These are phyloP conservation scores for Plantago coronopus DNA, from an alignment of 305 asterid species.

Conservation along the genomic window DNA sequence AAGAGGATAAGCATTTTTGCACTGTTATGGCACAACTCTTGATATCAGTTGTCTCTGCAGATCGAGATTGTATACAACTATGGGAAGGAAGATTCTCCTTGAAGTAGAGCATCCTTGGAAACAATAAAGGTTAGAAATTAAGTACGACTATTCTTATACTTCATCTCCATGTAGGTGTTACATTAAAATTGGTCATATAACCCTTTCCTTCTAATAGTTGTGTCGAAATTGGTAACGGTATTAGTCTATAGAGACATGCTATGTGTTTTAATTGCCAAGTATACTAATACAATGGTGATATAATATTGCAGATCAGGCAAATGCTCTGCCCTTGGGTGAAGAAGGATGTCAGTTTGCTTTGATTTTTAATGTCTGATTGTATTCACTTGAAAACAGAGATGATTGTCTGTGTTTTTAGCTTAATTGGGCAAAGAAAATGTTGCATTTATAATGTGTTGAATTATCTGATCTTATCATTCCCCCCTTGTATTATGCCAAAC, in stretches of 20 bases:
- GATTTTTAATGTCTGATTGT: slow-evolving; percentile 19
- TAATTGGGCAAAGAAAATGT: slow-evolving; percentile 9
- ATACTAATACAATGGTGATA: slow-evolving; percentile 7
- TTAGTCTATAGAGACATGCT: no score
- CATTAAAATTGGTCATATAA: not conserved
- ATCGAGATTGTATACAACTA: slow-evolving; percentile 78
- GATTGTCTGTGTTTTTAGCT: slow-evolving; percentile 10
- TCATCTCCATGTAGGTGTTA: not conserved
- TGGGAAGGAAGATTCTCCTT: slow-evolving; percentile 62
- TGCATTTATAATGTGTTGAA: slow-evolving; percentile 9
- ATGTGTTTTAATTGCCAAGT: not conserved
- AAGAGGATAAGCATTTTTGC: not conserved
- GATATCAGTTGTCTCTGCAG: slow-evolving; percentile 31
- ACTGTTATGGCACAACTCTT: slow-evolving; percentile 20
- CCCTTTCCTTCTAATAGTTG: not conserved
- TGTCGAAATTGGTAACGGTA: not conserved
- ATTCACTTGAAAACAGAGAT: slow-evolving; percentile 11
- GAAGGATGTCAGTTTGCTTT: slow-evolving; percentile 13
- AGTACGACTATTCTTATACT: not conserved
- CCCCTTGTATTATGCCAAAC: not conserved
- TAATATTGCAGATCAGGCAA: slow-evolving; percentile 27
- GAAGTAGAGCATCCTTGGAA: slow-evolving; percentile 22
- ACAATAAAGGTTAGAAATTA: slow-evolving; percentile 28
- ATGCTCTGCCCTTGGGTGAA: slow-evolving; percentile 4
- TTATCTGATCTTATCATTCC: not conserved